Base-by-base conservation (phyloP, 176 grass and related monocot species). In the Raddia distichophylla region DNA sequence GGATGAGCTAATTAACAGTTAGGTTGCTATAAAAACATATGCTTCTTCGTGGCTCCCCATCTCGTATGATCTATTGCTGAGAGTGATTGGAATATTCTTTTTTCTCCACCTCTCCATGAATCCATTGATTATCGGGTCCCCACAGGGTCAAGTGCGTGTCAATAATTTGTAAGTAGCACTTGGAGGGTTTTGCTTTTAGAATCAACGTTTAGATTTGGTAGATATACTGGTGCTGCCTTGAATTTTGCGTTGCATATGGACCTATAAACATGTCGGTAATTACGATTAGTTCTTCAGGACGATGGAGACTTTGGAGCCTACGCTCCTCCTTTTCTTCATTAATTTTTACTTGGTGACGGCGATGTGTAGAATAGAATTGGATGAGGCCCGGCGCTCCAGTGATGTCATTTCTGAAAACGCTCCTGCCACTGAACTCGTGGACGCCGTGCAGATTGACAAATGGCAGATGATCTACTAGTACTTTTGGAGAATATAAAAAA, bases 71-170 rank as follows among this genome's bases (percentile, higher is more conserved):
- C 82, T 37, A 43, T 34, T 20, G 61, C 17, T 81, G 60, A 48
- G 14, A 49, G 22, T 57, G 70, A 81, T 40, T 19, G 77, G 64
- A 86, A 77, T 64, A 13, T 35, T 51, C 43, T 43, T 52, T 71
- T 5, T 40, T 1, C 3, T 40, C 37, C 37, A 53, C 16, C n/a
- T 80, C 18, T 34, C 82, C 81, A 34, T 50, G 71, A 76, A 43
- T 67, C 33, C 56, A 18, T 20, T 44, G 5, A 51, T 51, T 13
- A 15, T 37, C 0, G 37, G 54, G 55, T 43, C 76, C 69, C 67
- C 4, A 34, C 12, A 19, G 54, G 54, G 27, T 45, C 12, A 49
- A 49, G 68, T 7, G 3, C 0, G 7, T 10, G n/a, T 53, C 82
- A 63, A 16, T 4, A 61, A 22, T 71, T 77, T 18, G 10, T 19